Evolutionary conservation across 257 asterid species (phyloP).

Genomic region (Nicotiana paniculata): DNA sequence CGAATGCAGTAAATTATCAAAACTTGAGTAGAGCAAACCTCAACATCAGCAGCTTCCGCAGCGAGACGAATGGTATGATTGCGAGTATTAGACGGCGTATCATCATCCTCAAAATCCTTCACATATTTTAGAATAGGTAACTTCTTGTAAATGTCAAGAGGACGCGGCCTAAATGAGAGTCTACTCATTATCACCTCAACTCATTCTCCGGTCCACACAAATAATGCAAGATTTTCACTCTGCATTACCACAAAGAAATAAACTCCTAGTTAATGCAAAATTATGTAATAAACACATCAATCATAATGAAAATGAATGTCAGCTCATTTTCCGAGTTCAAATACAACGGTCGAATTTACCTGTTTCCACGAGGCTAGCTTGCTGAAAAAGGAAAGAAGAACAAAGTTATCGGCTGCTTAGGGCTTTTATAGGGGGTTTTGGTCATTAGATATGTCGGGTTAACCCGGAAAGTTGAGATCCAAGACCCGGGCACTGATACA

Average conservation of each 20-base stretch:
- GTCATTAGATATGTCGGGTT: background rate
- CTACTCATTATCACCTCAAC: constrained; percentile 58
- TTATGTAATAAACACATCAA: background rate
- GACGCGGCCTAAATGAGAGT: constrained; percentile 97
- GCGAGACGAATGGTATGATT: constrained; percentile 74
- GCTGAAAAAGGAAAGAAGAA: background rate
- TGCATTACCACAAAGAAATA: background rate
- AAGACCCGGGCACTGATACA: too few relatives aligned
- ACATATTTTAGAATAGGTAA: constrained; percentile 84
- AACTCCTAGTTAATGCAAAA: background rate
- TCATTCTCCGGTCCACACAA: constrained; percentile 16
- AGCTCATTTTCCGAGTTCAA: background rate
- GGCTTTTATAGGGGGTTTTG: background rate
- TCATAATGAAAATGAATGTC: background rate
- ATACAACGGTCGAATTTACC: constrained; percentile 1
- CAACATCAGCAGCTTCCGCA: constrained; percentile 60
- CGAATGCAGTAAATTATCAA: background rate
- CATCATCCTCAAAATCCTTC: constrained; percentile 92
- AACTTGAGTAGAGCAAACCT: constrained; percentile 36
- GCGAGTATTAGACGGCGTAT: constrained; percentile 66
- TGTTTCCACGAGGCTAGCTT: background rate
- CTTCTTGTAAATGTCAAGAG: constrained; percentile 93
- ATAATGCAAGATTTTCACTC: background rate
- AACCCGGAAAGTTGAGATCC: background rate
- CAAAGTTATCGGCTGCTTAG: background rate